phyloP scores from a whole-genome alignment of 2,329 filamentous ascomycete genomes.

The Diaporthe helianthi region DNA sequence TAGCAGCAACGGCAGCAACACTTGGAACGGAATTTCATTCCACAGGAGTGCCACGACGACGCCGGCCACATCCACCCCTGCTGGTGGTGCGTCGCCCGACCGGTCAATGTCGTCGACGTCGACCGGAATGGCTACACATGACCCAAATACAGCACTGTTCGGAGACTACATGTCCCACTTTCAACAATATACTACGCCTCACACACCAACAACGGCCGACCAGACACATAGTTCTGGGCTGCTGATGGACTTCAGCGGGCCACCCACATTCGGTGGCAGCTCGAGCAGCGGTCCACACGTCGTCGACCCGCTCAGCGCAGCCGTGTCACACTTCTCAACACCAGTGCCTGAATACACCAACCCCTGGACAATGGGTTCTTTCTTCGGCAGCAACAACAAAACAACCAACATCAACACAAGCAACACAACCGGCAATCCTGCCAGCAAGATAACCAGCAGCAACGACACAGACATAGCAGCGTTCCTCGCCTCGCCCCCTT shows the following conservation, averaged over 20 bases:
- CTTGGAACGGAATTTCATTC: neutral
- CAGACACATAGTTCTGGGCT: neutral
- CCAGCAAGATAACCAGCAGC: neutral
- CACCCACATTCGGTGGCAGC: neutral
- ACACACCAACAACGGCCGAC: neutral
- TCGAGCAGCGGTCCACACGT: neutral
- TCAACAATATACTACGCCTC: neutral
- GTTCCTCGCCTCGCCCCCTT: neutral
- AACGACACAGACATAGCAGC: neutral
- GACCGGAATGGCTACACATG: neutral
- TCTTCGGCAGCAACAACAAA: neutral
- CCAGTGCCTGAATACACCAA: neutral
- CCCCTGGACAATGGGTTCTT: neutral
- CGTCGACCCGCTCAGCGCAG: conserved; percentile 7
- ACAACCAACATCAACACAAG: neutral
- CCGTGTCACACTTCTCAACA: conserved; percentile 13
- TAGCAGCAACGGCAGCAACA: neutral
- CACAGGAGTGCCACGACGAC: neutral
- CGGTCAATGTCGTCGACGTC: neutral
- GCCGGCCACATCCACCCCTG: neutral
- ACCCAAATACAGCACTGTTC: neutral
- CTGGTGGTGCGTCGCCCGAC: neutral
- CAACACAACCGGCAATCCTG: neutral
- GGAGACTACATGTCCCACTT: conserved; percentile 12
- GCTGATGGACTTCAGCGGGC: conserved; percentile 1